These are phyloP conservation scores for Zygosaccharomyces sapae DNA, from an alignment of 1,139 yeast genomes.

Conservation along the genomic window DNA sequence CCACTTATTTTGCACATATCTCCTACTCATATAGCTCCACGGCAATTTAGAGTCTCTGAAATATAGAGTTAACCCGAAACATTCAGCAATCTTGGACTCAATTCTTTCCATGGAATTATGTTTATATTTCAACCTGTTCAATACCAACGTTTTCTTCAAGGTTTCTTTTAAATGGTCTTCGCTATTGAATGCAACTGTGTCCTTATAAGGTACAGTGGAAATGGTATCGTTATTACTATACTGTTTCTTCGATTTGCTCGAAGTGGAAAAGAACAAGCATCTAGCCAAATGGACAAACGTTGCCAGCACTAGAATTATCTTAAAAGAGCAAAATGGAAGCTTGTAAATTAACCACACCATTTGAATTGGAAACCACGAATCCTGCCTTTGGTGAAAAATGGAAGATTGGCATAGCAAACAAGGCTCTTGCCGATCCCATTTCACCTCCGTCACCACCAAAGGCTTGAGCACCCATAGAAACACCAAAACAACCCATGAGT, in stretches of 20 bases:
- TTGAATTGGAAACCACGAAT: slow-evolving; percentile 23
- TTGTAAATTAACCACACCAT: slow-evolving; percentile 28
- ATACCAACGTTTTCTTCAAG: slow-evolving; percentile 18
- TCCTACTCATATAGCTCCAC: slow-evolving; percentile 14
- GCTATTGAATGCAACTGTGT: slow-evolving; percentile 22
- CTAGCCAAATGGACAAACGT: slow-evolving; percentile 13
- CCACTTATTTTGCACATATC: slow-evolving; percentile 33
- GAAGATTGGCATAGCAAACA: slow-evolving; percentile 35
- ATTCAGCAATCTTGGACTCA: slow-evolving; percentile 30
- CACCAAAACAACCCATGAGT: slow-evolving; percentile 36
- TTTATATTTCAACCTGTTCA: slow-evolving; percentile 21
- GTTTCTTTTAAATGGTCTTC: slow-evolving; percentile 15
- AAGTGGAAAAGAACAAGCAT: slow-evolving; percentile 14
- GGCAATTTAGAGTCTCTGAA: slow-evolving; percentile 20
- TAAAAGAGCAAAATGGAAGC: slow-evolving; percentile 28
- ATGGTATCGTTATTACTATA: slow-evolving; percentile 5
- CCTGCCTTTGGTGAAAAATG: slow-evolving; percentile 32
- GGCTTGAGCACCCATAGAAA: slow-evolving; percentile 32
- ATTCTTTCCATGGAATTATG: slow-evolving; percentile 28
- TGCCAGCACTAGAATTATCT: slow-evolving; percentile 16
- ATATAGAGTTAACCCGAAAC: slow-evolving; percentile 29
- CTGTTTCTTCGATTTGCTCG: slow-evolving; percentile 12
- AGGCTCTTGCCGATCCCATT: slow-evolving; percentile 29
- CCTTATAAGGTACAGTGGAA: slow-evolving; percentile 11
- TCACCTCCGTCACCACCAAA: slow-evolving; percentile 36